Conservation (phyloP, 163 green algal genomes). For the Scenedesmus sp. region DNA sequence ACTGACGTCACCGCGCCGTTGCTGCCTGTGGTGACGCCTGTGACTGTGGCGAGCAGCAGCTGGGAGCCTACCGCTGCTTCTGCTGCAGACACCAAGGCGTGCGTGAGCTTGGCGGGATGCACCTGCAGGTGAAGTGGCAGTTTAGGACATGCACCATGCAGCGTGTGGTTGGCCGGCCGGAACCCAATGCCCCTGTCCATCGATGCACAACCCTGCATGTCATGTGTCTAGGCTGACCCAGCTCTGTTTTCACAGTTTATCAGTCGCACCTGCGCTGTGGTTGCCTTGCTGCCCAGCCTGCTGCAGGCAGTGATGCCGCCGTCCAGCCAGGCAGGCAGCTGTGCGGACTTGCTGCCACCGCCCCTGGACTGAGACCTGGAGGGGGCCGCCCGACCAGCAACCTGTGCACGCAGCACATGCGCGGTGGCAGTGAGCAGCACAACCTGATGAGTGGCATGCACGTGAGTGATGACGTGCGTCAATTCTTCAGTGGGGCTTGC, state of each 20-base stretch:
- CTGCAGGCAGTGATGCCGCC: conserved; percentile 50
- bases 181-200: no score
- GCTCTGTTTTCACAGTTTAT: no score
- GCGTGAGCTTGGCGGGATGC: conserved; percentile 69
- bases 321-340: conserved; percentile 42
- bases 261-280: conserved; percentile 67
- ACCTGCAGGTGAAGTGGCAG: conserved; percentile 59
- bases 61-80: conserved; percentile 50
- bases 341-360: not conserved
- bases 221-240: no score
- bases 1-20: conserved; percentile 47
- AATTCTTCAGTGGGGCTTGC: no score
- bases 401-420: conserved; percentile 10
- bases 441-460: no score
- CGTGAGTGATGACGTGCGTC: no score
- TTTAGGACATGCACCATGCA: not conserved
- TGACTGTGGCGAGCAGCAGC: conserved; percentile 59
- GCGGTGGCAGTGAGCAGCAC: not conserved
- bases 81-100: conserved; percentile 63
- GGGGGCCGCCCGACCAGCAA: conserved; percentile 25
- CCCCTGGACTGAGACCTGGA: not conserved
- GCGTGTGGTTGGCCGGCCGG: not conserved
- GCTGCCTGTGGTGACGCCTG: conserved; percentile 58
- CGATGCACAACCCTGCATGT: no score
- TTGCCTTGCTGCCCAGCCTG: conserved; percentile 56